These are phyloP conservation scores for Boletus rufocinnamomeus DNA, from an alignment of 768 basidiomycete genomes.

Conservation along the genomic window DNA sequence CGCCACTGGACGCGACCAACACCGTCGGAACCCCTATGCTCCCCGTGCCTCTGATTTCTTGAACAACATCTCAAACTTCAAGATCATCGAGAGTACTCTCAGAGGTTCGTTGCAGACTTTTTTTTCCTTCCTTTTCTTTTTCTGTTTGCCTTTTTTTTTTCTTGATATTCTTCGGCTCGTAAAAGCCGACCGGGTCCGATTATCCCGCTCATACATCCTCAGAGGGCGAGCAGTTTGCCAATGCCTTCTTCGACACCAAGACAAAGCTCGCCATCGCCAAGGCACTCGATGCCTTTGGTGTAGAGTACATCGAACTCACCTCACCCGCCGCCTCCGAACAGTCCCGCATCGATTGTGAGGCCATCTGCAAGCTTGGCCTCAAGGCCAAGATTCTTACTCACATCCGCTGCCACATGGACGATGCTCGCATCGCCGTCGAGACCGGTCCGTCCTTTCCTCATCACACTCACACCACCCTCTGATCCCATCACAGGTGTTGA, in stretches of 20 bases:
- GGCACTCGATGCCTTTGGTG: constrained; percentile 97
- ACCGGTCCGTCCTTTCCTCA: constrained; percentile 61
- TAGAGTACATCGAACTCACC: constrained; percentile 99
- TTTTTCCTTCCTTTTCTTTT: background rate
- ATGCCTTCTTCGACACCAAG: constrained; percentile 99
- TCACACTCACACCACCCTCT: background rate
- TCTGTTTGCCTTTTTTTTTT: background rate
- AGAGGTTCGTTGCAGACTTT: constrained; percentile 59
- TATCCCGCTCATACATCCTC: constrained; percentile 14
- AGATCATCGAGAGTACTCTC: constrained; percentile 96
- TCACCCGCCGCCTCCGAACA: constrained; percentile 98
- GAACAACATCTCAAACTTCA: constrained; percentile 91
- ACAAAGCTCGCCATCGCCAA: constrained; percentile 99
- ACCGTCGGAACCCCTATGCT: constrained; percentile 76
- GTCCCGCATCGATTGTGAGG: constrained; percentile 90
- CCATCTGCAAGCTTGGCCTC: constrained; percentile 98
- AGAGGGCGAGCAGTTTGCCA: constrained; percentile 99
- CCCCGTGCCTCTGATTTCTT: constrained; percentile 91
- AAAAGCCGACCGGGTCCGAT: constrained; percentile 17
- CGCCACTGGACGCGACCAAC: constrained; percentile 42
- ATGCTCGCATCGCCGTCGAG: constrained; percentile 96
- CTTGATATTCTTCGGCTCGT: background rate
- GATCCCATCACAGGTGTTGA: constrained; percentile 70
- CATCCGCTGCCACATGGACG: constrained; percentile 99
- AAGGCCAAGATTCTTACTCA: constrained; percentile 97